These are phyloP conservation scores for Tylopilus intermedius DNA, from an alignment of 768 basidiomycete genomes.

Conservation along the genomic window DNA sequence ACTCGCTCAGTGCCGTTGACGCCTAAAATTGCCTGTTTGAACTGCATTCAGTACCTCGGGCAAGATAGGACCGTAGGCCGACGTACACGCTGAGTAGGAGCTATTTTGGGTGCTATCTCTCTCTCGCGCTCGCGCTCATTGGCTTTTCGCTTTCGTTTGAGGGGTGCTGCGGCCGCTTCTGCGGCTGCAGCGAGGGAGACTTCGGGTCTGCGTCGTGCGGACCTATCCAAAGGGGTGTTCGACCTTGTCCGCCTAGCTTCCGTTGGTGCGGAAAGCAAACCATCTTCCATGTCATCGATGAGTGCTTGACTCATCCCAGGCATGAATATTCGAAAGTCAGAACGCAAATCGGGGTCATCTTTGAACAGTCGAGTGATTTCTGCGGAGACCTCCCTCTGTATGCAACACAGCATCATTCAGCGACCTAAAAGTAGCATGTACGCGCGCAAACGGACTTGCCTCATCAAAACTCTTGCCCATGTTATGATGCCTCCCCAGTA, in stretches of 20 bases:
- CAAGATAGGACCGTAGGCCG: not conserved
- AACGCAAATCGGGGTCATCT: slow-evolving; percentile 67
- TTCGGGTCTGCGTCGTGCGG: slow-evolving; percentile 43
- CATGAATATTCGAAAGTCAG: slow-evolving; percentile 73
- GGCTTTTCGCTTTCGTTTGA: slow-evolving; percentile 66
- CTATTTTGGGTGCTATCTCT: slow-evolving; percentile 25
- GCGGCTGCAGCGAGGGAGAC: slow-evolving; percentile 38
- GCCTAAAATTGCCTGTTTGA: slow-evolving; percentile 18
- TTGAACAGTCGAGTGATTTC: slow-evolving; percentile 69
- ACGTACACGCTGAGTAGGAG: slow-evolving; percentile 25
- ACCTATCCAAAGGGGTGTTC: slow-evolving; percentile 32
- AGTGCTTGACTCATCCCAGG: slow-evolving; percentile 52
- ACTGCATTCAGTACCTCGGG: slow-evolving; percentile 7
- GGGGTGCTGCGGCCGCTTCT: slow-evolving; percentile 41
- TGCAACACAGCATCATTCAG: not conserved
- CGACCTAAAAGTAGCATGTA: not conserved
- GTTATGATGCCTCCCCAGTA: slow-evolving; percentile 61
- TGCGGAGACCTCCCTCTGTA: slow-evolving; percentile 56
- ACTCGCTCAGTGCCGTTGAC: slow-evolving; percentile 23
- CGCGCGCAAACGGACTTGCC: slow-evolving; percentile 31
- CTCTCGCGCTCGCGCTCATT: slow-evolving; percentile 40
- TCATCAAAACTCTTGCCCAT: slow-evolving; percentile 59
- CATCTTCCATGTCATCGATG: slow-evolving; percentile 41
- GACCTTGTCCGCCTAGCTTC: slow-evolving; percentile 33
- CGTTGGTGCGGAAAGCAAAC: slow-evolving; percentile 24